Conservation (phyloP, 108 stramenopile genomes). For the Cyclotella atomus region DNA sequence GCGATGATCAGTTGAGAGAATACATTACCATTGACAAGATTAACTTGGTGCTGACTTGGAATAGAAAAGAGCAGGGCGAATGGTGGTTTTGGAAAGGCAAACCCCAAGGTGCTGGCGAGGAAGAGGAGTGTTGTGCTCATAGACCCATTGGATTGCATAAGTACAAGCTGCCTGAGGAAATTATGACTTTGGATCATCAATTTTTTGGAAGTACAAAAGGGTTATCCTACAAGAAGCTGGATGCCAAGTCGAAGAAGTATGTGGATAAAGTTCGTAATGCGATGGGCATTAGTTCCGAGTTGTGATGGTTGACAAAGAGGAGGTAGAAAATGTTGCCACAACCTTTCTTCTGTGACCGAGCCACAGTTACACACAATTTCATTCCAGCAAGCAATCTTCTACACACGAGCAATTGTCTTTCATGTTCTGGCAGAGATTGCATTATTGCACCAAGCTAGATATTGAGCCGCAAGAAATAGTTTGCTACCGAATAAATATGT, state of each 20-base stretch:
- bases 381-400: no score
- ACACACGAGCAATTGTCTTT: no score
- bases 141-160: constrained; percentile 55
- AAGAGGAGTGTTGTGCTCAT: constrained; percentile 40
- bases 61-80: constrained; percentile 53
- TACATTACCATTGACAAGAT: constrained; percentile 27
- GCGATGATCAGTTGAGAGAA: constrained; percentile 43
- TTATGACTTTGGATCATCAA: constrained; percentile 21
- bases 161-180: constrained; percentile 35
- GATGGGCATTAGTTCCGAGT: constrained; percentile 44
- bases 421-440: no score
- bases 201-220: constrained; percentile 30
- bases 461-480: no score
- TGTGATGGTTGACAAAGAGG: no score
- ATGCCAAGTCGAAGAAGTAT: constrained; percentile 28
- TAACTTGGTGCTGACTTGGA: constrained; percentile 34
- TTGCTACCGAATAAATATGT: no score
- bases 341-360: no score
- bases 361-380: no score
- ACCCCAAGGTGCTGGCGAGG: constrained; percentile 40
- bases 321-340: no score
- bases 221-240: constrained; percentile 19
- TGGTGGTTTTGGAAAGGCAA: constrained; percentile 61
- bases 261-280: constrained; percentile 41
- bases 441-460: no score